phyloP scores from a whole-genome alignment of 2,329 filamentous ascomycete genomes.

The Alternaria incomplexa region DNA sequence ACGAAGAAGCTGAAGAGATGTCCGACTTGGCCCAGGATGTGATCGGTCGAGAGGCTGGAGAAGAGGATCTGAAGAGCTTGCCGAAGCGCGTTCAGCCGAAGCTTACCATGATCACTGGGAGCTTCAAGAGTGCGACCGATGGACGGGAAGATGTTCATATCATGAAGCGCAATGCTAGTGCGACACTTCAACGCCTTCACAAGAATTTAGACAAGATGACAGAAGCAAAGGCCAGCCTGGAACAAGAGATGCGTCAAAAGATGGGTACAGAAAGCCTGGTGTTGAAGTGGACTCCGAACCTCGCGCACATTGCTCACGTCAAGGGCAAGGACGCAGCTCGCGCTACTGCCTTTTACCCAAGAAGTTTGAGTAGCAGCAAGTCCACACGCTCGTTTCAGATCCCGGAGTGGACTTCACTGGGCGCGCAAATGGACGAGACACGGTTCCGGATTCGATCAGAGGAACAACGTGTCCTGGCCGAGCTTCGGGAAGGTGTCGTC shows the following conservation, averaged over 20 bases:
- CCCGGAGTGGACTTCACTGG: constrained; percentile 82
- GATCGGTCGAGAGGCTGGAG: constrained; percentile 67
- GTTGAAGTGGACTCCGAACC: constrained; percentile 82
- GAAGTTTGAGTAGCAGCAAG: constrained; percentile 77
- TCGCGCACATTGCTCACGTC: constrained; percentile 90
- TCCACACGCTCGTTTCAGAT: constrained; percentile 85
- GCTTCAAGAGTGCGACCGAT: constrained; percentile 44
- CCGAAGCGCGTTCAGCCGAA: constrained; percentile 48
- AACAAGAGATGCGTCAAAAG: constrained; percentile 65
- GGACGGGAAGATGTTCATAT: constrained; percentile 64
- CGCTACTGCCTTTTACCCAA: constrained; percentile 48
- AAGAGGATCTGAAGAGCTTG: constrained; percentile 57
- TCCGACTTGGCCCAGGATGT: constrained; percentile 76
- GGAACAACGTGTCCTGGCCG: constrained; percentile 79
- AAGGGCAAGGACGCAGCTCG: constrained; percentile 72
- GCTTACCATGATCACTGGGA: constrained; percentile 37
- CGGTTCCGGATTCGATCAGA: constrained; percentile 81
- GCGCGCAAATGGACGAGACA: constrained; percentile 77
- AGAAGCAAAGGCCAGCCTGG: constrained; percentile 66
- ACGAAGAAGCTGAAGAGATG: constrained; percentile 73
- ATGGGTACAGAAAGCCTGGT: constrained; percentile 64
- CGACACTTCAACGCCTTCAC: constrained; percentile 71
- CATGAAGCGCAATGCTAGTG: constrained; percentile 70
- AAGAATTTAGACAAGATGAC: constrained; percentile 65
- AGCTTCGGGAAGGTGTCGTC: constrained; percentile 77